Evolutionary conservation across 164 flowering plant genomes (phyloP).

Genomic region (Buxus sempervirens): DNA sequence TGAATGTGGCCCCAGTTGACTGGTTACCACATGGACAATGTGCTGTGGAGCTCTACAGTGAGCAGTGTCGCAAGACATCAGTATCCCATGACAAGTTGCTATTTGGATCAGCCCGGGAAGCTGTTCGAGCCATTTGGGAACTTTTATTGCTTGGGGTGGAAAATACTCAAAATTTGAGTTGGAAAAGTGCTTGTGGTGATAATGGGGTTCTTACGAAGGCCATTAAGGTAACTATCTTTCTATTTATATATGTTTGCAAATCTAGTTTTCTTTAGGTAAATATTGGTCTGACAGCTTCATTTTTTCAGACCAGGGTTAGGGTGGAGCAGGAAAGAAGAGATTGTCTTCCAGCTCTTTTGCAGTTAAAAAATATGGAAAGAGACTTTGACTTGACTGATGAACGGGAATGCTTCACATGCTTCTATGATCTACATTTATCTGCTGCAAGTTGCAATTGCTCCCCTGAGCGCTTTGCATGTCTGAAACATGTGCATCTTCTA

Average conservation of each 20-base stretch:
- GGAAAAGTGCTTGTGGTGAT: conserved; percentile 64
- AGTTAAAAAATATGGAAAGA: conserved; percentile 53
- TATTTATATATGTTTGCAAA: background rate
- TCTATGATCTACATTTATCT: conserved; percentile 74
- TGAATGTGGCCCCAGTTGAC: conserved; percentile 82
- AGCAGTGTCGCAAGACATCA: conserved; percentile 67
- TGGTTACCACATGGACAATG: conserved; percentile 76
- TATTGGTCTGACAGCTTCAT: background rate
- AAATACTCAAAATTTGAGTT: conserved; percentile 36
- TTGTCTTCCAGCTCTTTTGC: conserved; percentile 32
- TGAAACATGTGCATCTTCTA: conserved; percentile 51
- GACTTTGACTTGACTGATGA: conserved; percentile 54
- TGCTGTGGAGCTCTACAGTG: conserved; percentile 74
- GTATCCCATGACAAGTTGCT: conserved; percentile 76
- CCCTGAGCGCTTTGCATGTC: conserved; percentile 68
- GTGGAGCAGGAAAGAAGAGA: conserved; percentile 67
- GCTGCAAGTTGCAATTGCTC: conserved; percentile 71
- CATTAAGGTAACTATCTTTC: conserved; percentile 45
- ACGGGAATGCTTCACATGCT: conserved; percentile 73
- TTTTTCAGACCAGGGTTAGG: conserved; percentile 50
- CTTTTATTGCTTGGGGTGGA: conserved; percentile 30
- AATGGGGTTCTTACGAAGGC: conserved; percentile 65
- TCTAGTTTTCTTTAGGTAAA: background rate
- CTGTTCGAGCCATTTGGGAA: conserved; percentile 55
- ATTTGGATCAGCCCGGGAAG: conserved; percentile 50